phyloP scores from a whole-genome alignment of 805 yeast genomes.

The Alloascoidea africana region DNA sequence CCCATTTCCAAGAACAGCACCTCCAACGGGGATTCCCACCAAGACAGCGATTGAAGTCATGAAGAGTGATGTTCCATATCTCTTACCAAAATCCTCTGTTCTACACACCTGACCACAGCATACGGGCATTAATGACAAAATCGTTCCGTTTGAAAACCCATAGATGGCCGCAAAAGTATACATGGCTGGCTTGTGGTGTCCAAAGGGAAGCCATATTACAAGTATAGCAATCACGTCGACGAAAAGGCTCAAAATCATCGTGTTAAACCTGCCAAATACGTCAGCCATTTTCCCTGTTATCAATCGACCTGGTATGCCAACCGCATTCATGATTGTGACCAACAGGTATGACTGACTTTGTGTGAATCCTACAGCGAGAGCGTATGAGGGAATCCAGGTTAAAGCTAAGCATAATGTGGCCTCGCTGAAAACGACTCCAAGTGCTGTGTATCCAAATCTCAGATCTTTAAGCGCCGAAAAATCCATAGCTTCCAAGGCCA shows the following conservation, averaged over 20 bases:
- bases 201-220: constrained; percentile 57
- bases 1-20: constrained; percentile 12
- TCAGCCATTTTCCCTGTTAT: constrained; percentile 44
- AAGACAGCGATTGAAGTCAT: constrained; percentile 20
- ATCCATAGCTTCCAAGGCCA: constrained; percentile 13
- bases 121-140: constrained; percentile 50
- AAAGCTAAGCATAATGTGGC: constrained; percentile 33
- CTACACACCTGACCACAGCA: constrained; percentile 55
- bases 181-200: constrained; percentile 24
- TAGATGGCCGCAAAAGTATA: constrained; percentile 36
- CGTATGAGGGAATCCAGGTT: constrained; percentile 45
- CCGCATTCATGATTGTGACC: constrained; percentile 30
- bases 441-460: constrained; percentile 13
- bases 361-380: constrained; percentile 29
- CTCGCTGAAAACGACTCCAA: constrained; percentile 24
- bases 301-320: constrained; percentile 37
- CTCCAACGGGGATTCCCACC: constrained; percentile 23
- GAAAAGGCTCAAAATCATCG: constrained; percentile 31
- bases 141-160: constrained; percentile 48
- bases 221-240: constrained; percentile 32
- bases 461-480: constrained; percentile 14
- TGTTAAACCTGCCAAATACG: constrained; percentile 37
- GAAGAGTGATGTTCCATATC: constrained; percentile 54
- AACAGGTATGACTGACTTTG: constrained; percentile 20
- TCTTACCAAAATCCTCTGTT: constrained; percentile 48